Percentiles rank a stretch among this genome's conserved stretches.
These are phyloP conservation scores for Microdochium nivale DNA, from an alignment of 2,329 filamentous ascomycete species.

Conservation along the genomic window DNA sequence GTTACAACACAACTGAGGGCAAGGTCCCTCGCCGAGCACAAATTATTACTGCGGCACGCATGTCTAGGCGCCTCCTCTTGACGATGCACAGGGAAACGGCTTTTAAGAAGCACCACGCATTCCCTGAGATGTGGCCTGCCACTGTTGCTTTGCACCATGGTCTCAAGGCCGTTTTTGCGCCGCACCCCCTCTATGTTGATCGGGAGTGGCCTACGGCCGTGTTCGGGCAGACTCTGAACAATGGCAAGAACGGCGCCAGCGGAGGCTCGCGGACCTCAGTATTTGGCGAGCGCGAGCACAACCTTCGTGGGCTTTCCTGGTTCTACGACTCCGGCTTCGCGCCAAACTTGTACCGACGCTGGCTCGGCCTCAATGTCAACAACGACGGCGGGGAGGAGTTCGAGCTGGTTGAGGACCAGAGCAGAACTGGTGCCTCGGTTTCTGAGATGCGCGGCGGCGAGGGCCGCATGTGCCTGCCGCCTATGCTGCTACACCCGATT, in stretches of 20 bases:
- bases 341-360: conserved; percentile 71
- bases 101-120: conserved; percentile 79
- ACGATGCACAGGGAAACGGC: conserved; percentile 90
- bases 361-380: conserved; percentile 75
- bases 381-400: conserved; percentile 72
- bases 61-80: conserved; percentile 69
- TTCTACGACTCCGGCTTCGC: conserved; percentile 85
- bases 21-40: conserved; percentile 69
- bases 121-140: conserved; percentile 93
- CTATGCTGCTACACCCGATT: conserved; percentile 82
- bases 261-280: conserved; percentile 67
- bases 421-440: conserved; percentile 38
- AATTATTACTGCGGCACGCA: conserved; percentile 81
- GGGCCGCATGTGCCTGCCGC: conserved; percentile 83
- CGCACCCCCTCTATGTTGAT: conserved; percentile 83
- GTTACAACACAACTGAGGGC: conserved; percentile 60
- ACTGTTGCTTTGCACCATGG: conserved; percentile 85
- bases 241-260: conserved; percentile 62
- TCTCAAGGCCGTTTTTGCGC: conserved; percentile 83
- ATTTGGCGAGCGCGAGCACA: conserved; percentile 81
- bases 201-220: conserved; percentile 76
- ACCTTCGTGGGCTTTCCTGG: conserved; percentile 80
- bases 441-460: conserved; percentile 56
- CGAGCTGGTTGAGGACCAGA: conserved; percentile 50
- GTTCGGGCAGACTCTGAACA: conserved; percentile 73